Conservation (phyloP, 192 early-diverging fungal species). For the Jimgerdemannia lactiflua region DNA sequence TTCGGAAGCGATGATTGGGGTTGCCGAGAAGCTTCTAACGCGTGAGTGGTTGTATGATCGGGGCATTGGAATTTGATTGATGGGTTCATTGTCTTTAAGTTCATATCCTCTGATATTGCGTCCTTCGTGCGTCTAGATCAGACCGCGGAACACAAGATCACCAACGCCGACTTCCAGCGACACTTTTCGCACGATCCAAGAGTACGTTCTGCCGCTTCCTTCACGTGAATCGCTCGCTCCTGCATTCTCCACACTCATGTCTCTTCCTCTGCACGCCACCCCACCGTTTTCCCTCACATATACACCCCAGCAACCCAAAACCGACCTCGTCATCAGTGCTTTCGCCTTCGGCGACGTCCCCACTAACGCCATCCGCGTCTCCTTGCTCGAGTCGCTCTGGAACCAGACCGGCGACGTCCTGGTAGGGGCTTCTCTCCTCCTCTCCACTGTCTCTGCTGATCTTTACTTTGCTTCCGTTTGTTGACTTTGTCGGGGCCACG, state of each 20-base stretch:
- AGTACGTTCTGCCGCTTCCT: conserved; percentile 6
- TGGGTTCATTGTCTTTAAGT: too few species aligned
- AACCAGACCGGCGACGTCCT: conserved; percentile 72
- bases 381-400: conserved; percentile 75
- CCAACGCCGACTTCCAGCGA: conserved; percentile 50
- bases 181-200: conserved; percentile 59
- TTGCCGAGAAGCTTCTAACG: conserved; percentile 53
- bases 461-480: background rate
- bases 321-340: conserved; percentile 72
- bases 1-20: conserved; percentile 72
- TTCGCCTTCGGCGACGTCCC: conserved; percentile 76
- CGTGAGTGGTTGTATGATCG: conserved; percentile 5
- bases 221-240: background rate
- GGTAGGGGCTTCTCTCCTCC: conserved; percentile 22
- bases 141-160: conserved; percentile 7
- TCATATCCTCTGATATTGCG: too few species aligned
- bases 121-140: background rate
- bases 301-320: conserved; percentile 20
- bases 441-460: too few species aligned
- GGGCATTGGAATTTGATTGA: too few species aligned
- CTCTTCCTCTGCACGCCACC: background rate
- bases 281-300: background rate
- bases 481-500: background rate
- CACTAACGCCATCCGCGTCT: conserved; percentile 56
- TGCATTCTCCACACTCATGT: background rate